A percentile compares a stretch with the other conserved stretches of the same genome.
phyloP scores from a whole-genome alignment of 495 filamentous ascomycete species.

The Aspergillus hancockii region DNA sequence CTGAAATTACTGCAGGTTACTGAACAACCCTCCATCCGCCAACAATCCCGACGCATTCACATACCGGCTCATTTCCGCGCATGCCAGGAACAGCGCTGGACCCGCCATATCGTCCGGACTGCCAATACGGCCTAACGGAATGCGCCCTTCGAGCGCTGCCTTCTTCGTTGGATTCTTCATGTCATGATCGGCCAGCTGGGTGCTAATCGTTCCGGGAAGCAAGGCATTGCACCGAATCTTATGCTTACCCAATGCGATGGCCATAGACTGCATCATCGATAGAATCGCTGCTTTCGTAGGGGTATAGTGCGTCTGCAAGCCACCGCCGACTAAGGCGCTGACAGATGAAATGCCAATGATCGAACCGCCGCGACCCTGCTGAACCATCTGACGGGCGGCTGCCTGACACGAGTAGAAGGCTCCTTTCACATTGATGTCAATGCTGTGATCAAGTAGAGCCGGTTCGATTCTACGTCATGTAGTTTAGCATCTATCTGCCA shows the following conservation, averaged over 20 bases:
- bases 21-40: slow-evolving; percentile 30
- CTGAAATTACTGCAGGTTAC: slow-evolving; percentile 26
- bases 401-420: slow-evolving; percentile 70
- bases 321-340: slow-evolving; percentile 34
- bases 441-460: slow-evolving; percentile 37
- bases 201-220: slow-evolving; percentile 31
- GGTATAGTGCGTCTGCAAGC: slow-evolving; percentile 41
- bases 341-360: slow-evolving; percentile 52
- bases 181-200: slow-evolving; percentile 70
- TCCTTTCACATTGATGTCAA: slow-evolving; percentile 61
- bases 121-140: slow-evolving; percentile 62
- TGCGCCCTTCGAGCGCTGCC: slow-evolving; percentile 72
- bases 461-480: slow-evolving; percentile 35
- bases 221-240: slow-evolving; percentile 36
- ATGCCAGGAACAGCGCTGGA: slow-evolving; percentile 33
- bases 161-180: slow-evolving; percentile 60
- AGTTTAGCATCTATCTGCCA: slow-evolving; percentile 6
- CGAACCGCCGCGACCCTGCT: slow-evolving; percentile 39
- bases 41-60: slow-evolving; percentile 27
- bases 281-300: slow-evolving; percentile 51
- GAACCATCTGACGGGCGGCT: slow-evolving; percentile 31
- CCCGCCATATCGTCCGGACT: slow-evolving; percentile 35
- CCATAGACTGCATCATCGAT: slow-evolving; percentile 48
- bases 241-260: slow-evolving; percentile 27
- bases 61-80: slow-evolving; percentile 32